Percentiles rank a stretch among this genome's conserved stretches.
These are phyloP conservation scores for Sporothrix schenckii DNA, from an alignment of 2,329 filamentous ascomycete genomes.

Conservation along the genomic window DNA sequence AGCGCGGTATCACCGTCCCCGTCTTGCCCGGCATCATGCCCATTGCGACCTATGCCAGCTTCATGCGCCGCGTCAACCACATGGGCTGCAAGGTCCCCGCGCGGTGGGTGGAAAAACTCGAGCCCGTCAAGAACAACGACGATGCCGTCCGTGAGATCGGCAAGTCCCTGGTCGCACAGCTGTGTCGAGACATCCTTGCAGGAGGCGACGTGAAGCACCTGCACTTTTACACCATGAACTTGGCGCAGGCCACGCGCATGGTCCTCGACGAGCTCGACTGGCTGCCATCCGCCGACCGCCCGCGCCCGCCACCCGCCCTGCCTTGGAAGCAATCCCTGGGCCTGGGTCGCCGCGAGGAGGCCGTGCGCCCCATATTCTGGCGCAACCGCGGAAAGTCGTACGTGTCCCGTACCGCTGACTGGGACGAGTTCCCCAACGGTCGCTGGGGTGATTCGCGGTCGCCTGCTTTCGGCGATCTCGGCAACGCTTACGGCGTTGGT, in stretches of 20 bases:
- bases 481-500: slow-evolving; percentile 89
- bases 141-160: slow-evolving; percentile 87
- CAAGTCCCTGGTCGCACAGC: slow-evolving; percentile 80
- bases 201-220: slow-evolving; percentile 77
- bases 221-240: slow-evolving; percentile 99
- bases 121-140: slow-evolving; percentile 96
- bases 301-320: slow-evolving; percentile 77
- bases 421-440: slow-evolving; percentile 99
- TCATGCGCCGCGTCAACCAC: slow-evolving; percentile 86
- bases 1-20: slow-evolving; percentile 69
- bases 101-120: slow-evolving; percentile 77
- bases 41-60: slow-evolving; percentile 93
- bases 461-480: slow-evolving; percentile 92
- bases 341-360: slow-evolving; percentile 84
- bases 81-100: slow-evolving; percentile 83
- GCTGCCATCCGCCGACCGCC: slow-evolving; percentile 74
- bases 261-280: slow-evolving; percentile 87
- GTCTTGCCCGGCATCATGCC: slow-evolving; percentile 92
- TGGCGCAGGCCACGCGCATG: slow-evolving; percentile 91
- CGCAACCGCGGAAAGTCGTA: slow-evolving; percentile 96
- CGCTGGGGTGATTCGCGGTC: slow-evolving; percentile 97
- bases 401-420: slow-evolving; percentile 91
- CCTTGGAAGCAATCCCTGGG: slow-evolving; percentile 96
- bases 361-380: slow-evolving; percentile 98
- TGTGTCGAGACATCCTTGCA: slow-evolving; percentile 84